Conservation (phyloP, 192 early-diverging fungal genomes). For the Allomyces macrogynus region DNA sequence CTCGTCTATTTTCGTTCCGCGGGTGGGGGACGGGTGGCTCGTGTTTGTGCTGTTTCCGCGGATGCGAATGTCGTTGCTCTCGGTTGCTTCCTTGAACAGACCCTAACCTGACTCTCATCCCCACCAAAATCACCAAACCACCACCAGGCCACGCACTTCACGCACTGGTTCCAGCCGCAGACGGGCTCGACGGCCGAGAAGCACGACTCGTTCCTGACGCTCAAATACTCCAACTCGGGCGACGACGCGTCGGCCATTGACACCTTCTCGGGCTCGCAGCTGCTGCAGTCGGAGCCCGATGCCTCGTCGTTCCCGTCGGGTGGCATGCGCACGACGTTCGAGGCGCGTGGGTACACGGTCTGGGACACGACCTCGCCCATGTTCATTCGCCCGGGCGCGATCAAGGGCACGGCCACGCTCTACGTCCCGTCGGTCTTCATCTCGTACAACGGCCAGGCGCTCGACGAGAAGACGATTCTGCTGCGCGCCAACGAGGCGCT, state of each 20-base stretch:
- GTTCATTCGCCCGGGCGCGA: conserved; percentile 77
- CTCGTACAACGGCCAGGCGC: conserved; percentile 96
- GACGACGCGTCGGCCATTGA: conserved; percentile 52
- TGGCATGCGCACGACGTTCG: conserved; percentile 94
- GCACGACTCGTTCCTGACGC: conserved; percentile 91
- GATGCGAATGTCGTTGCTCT: no score
- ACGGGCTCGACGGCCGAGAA: conserved; percentile 97
- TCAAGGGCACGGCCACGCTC: conserved; percentile 70
- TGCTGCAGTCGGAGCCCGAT: conserved; percentile 97
- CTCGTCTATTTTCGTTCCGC: no score
- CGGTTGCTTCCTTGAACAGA: no score
- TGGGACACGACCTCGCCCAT: conserved; percentile 95
- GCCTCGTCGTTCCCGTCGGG: conserved; percentile 98
- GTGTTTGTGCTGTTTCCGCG: no score
- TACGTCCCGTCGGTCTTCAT: conserved; percentile 98
- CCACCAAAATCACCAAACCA: conserved; percentile 2
- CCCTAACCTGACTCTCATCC: no score
- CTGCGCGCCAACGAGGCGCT: conserved; percentile 76
- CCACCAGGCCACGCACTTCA: conserved; percentile 73
- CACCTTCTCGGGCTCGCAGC: conserved; percentile 88
- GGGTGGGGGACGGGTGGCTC: no score
- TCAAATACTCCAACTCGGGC: conserved; percentile 22
- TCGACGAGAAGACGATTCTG: conserved; percentile 96
- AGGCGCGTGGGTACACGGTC: conserved; percentile 98
- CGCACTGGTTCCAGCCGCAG: conserved; percentile 99